Conservation (phyloP, 345 rosid species). For the Eucalyptus microcorys region DNA sequence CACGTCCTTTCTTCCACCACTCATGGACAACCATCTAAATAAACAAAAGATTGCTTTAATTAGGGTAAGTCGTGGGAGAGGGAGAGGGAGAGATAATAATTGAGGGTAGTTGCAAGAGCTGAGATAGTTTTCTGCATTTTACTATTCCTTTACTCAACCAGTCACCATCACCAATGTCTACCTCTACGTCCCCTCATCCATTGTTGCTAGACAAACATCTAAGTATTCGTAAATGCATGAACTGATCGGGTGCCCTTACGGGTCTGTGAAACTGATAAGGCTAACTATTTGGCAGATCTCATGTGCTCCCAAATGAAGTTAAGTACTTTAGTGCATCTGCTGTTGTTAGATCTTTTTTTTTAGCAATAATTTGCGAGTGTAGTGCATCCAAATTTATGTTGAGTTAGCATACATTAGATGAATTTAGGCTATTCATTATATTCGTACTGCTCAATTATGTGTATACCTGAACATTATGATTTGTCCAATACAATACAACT, state of each 20-base stretch:
- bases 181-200: neutral
- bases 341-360: too few relatives aligned
- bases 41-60: neutral
- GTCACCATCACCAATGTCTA: neutral
- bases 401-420: neutral
- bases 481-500: neutral
- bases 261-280: too few relatives aligned
- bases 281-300: too few relatives aligned
- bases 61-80: neutral
- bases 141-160: neutral
- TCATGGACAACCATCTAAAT: neutral
- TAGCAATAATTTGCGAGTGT: too few relatives aligned
- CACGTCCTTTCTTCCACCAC: neutral
- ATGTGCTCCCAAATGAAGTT: too few relatives aligned
- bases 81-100: too few relatives aligned
- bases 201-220: too few relatives aligned
- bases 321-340: too few relatives aligned
- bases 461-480: neutral
- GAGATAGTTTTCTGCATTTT: neutral
- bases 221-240: neutral
- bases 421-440: fast-evolving
- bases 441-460: too few relatives aligned
- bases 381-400: fast-evolving
- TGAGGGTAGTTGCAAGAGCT: neutral
- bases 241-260: too few relatives aligned